Conservation (phyloP, 2,329 filamentous ascomycete genomes). For the Monilinia vaccinii-corymbosi region DNA sequence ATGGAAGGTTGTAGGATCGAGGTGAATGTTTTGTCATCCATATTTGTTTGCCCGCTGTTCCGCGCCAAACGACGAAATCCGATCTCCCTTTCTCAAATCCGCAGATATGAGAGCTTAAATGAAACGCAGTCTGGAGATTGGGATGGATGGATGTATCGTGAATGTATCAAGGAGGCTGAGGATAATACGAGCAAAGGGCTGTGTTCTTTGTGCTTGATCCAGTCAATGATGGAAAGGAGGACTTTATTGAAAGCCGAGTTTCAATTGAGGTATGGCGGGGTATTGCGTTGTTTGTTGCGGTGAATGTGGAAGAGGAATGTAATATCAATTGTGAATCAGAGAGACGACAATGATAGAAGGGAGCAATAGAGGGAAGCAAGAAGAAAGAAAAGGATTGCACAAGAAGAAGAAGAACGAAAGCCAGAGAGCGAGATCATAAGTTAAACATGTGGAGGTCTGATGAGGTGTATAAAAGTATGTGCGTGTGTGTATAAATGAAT, state of each 20-base stretch:
- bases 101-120: not conserved
- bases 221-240: constrained; percentile 21
- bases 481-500: constrained; percentile 2
- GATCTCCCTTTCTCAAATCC: constrained; percentile 6
- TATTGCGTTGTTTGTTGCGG: constrained; percentile 9
- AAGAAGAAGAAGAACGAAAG: not conserved
- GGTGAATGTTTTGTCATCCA: constrained; percentile 17
- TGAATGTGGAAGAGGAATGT: constrained; percentile 17
- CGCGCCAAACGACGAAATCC: constrained; percentile 6
- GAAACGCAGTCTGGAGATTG: not conserved
- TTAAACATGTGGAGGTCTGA: not conserved
- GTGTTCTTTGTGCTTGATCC: constrained; percentile 24
- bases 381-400: not conserved
- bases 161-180: constrained; percentile 9
- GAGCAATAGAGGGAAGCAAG: too few species aligned
- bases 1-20: constrained; percentile 24
- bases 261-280: constrained; percentile 8
- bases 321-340: constrained; percentile 10
- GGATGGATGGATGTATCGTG: constrained; percentile 1
- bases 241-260: constrained; percentile 1
- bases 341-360: not conserved
- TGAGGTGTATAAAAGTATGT: not conserved
- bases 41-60: constrained; percentile 10
- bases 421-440: too few species aligned
- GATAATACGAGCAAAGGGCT: constrained; percentile 2